Evolutionary conservation across 2,329 filamentous ascomycete genomes (phyloP), one percentile per base, ranked within the genome.

Genomic region (Cercospora zeina): DNA sequence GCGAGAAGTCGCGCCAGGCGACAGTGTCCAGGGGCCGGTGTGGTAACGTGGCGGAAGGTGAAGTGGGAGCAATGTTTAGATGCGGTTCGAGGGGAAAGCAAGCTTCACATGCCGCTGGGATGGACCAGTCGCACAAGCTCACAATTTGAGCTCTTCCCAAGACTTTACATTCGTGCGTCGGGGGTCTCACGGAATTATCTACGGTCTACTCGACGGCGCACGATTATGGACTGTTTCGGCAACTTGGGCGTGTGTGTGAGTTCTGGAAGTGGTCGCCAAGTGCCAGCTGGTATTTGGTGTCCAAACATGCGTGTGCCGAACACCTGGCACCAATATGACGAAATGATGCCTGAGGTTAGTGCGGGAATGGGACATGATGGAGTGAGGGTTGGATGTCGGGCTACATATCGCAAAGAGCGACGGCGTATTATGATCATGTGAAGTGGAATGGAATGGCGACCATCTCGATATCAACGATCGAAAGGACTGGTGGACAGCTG

Each of bases 1-100:
- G 47, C 47, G 47, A 27, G 47, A 10, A 50, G 47, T 21, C 42
- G 55, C 39, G 50, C 54, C 37, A 57, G 54, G 54, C 54, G 54
- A 47, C 54, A 57, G 54, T 57, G 34, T 31, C 21, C n/a, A n/a
- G 54, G 27, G 16, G 54, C n/a, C 27, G 55, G 13, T 58, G 31
- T 58, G 24, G 55, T 57, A 57, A 47, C 37, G 54, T 57, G 54
- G 54, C 27, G 54, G 37, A 33, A 42, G 55, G 19, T 58, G 55
- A 34, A 50, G 30, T 47, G 34, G 33, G 31, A 33, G 55, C 55
- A 47, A 47, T 58, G 55, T 58, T 58, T 58, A 42, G 53, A 55
- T 55, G 53, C 21, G 53, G 31, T 45, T 57, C 54, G 54, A 57
- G 54, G 54, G 55, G 55, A 31, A 31, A 31, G 42, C 42, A 45